phyloP scores from a whole-genome alignment of 306 rosid genomes.

The Pyrus bretschneideri region DNA sequence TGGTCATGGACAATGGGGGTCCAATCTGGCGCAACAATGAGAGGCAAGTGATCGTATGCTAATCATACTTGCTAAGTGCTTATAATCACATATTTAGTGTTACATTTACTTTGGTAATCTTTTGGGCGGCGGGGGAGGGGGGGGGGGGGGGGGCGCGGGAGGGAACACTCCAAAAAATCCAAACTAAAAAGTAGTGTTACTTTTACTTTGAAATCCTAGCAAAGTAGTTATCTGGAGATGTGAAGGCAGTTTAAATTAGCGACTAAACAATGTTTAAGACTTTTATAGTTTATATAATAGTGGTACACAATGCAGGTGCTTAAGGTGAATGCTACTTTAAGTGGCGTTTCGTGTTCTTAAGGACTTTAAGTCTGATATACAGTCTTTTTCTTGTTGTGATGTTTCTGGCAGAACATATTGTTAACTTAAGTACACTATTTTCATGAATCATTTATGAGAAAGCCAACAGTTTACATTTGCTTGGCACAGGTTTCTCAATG shows the following conservation, averaged over 20 bases:
- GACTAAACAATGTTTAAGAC: not conserved
- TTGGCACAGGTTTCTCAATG: conserved; percentile 73
- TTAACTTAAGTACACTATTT: not conserved
- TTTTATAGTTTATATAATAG: too few species aligned
- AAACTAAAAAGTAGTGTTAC: not conserved
- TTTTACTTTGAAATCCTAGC: not conserved
- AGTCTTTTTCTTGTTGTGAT: not conserved
- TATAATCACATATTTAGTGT: not conserved
- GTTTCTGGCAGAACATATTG: not conserved
- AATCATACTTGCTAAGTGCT: not conserved
- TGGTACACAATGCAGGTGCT: not conserved
- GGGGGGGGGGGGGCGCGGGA: too few species aligned
- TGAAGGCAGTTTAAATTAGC: not conserved
- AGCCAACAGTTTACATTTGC: conserved; percentile 26
- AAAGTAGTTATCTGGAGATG: not conserved
- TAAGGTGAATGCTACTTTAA: not conserved
- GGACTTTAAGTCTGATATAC: not conserved
- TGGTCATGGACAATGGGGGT: conserved; percentile 76
- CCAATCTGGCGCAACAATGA: conserved; percentile 76
- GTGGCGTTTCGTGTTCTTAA: not conserved
- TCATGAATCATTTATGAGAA: conserved; percentile 15
- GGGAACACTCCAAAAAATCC: too few species aligned
- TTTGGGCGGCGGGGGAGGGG: too few species aligned
- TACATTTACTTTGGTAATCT: too few species aligned
- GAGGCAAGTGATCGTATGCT: conserved; percentile 50